Evolutionary conservation across 306 rosid genomes (phyloP), one percentile per base, ranked within the genome.

Genomic region (Vicia sativa): DNA sequence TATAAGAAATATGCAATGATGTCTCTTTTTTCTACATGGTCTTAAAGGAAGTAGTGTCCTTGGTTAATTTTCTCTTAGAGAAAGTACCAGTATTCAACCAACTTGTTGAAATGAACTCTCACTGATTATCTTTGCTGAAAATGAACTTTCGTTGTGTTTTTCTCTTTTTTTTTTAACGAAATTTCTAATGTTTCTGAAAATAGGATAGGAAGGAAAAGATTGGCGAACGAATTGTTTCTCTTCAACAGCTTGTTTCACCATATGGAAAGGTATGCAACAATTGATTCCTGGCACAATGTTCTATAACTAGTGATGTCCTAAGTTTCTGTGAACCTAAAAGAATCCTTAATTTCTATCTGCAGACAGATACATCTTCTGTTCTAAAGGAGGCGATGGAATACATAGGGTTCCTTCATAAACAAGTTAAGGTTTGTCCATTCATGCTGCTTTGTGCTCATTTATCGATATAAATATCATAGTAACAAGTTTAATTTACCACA

Each of bases 281-380:
- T 29, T 81, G 21, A 57, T 55, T 61, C 62, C 65, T 25, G 31
- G 25, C 54, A 38, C 72, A 53, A 15, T 18, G n/a, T 7, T 7
- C 21, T 43, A 7, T 44, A 43, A 12, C 49, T 5, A 43, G 18
- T 13, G 49, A 14, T 43, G 61, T 45, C 68, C 38, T 7, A 11
- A 21, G 26, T 57, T 56, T 35, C 59, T 23, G 35, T 25, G 28
- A 39, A 57, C 78, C 67, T 67, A 16, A 77, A 59, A 54, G 38
- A 61, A 21, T 68, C 59, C 26, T 55, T 46, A 18, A 69, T 70
- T 73, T 76, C 58, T 64, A 60, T 18, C 69, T 84, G 91, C 96
- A 93, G 99, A 88, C 99, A 11, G 99, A 93, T 77, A 93, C 99
- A 21, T 96, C 99, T 69, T 93, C 99, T 72, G 99, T 93, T 74